A percentile compares a stretch with the other conserved stretches of the same genome.
phyloP scores from a whole-genome alignment of 225 moss, liverwort and hornwort species.

The Rhytidiadelphus loreus region DNA sequence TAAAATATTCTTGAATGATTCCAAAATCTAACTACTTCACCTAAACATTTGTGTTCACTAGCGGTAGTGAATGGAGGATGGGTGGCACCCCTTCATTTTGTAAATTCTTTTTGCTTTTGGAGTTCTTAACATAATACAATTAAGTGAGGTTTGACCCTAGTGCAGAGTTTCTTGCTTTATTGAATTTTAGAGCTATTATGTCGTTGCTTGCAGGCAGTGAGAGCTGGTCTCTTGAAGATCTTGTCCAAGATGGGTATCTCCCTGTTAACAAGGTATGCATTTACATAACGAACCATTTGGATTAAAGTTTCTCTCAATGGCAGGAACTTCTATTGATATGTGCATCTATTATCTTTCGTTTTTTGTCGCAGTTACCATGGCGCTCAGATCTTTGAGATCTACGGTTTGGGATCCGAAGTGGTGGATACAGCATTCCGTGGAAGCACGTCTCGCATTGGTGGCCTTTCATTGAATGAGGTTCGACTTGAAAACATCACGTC shows the following conservation, averaged over 20 bases:
- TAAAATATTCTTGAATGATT: neutral
- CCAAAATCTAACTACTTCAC: neutral
- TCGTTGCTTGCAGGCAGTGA: slow-evolving; percentile 49
- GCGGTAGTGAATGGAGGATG: neutral
- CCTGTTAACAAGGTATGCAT: slow-evolving; percentile 63
- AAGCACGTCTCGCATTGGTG: slow-evolving; percentile 78
- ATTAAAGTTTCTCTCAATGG: neutral
- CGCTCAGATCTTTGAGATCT: slow-evolving; percentile 96
- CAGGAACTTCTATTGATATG: neutral
- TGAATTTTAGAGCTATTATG: neutral
- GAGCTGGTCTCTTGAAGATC: slow-evolving; percentile 81
- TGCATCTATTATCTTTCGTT: neutral
- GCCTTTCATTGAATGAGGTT: slow-evolving; percentile 81
- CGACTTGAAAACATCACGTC: neutral
- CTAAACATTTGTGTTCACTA: too few relatives aligned
- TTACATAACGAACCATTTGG: neutral
- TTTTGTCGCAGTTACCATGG: slow-evolving; percentile 65
- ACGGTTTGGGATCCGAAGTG: slow-evolving; percentile 74
- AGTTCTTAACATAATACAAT: neutral
- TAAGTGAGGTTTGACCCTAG: neutral
- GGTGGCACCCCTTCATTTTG: neutral
- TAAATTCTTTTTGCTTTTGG: neutral
- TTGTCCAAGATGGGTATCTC: slow-evolving; percentile 98
- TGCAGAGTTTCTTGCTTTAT: neutral
- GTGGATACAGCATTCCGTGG: slow-evolving; percentile 80